These are phyloP conservation scores for Zygoascus meyerae DNA, from an alignment of 1,139 yeast genomes.

Conservation along the genomic window DNA sequence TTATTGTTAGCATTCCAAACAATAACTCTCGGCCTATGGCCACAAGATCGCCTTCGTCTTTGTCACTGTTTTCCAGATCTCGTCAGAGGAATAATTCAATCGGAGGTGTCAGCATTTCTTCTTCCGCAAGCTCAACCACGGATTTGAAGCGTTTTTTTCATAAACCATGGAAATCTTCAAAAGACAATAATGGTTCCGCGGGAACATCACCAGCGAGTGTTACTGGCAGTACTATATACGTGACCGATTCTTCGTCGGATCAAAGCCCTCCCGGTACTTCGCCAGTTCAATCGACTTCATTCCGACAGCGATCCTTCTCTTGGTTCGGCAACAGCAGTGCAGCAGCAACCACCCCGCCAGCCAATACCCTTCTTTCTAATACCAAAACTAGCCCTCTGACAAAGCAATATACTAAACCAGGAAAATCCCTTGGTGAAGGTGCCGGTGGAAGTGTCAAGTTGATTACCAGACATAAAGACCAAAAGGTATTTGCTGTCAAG, in stretches of 20 bases:
- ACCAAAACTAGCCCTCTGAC: constrained; percentile 42
- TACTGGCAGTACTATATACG: constrained; percentile 7
- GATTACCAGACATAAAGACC: constrained; percentile 63
- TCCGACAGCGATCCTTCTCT: constrained; percentile 4
- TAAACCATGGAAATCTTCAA: constrained; percentile 25
- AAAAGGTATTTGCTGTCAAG: constrained; percentile 79
- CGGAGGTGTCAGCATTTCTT: constrained; percentile 2
- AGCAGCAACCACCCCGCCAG: not conserved
- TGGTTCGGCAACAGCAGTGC: constrained; percentile 1
- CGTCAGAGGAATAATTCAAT: constrained; percentile 23
- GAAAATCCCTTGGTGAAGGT: constrained; percentile 89
- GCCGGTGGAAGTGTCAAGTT: constrained; percentile 91
- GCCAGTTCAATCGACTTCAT: not conserved
- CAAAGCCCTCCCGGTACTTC: constrained; percentile 1
- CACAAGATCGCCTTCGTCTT: constrained; percentile 25
- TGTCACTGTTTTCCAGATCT: constrained; percentile 24
- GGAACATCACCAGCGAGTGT: not conserved
- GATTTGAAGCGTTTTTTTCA: constrained; percentile 32
- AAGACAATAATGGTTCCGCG: constrained; percentile 8
- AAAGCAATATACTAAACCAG: constrained; percentile 73
- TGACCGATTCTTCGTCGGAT: constrained; percentile 8
- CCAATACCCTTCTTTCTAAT: constrained; percentile 3
- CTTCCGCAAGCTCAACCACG: constrained; percentile 22
- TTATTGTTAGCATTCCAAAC: constrained; percentile 21
- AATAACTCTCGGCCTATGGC: constrained; percentile 16